A percentile compares a stretch with the other conserved stretches of the same genome.
phyloP scores from a whole-genome alignment of 768 basidiomycete species.

The Boletus patriciae region DNA sequence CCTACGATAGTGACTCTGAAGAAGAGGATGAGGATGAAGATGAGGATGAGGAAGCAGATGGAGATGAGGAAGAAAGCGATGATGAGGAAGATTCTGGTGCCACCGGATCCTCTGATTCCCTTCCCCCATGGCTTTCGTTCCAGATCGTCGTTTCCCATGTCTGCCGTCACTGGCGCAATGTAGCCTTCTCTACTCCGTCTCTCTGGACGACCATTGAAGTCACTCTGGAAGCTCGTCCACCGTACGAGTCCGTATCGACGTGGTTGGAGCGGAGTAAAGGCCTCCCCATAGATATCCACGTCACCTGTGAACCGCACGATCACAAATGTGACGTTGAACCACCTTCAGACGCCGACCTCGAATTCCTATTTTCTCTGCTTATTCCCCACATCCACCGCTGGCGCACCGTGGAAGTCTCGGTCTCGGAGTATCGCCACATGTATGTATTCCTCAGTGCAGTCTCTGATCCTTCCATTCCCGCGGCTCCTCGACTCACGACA shows the following conservation, averaged over 20 bases:
- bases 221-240: constrained; percentile 30
- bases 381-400: constrained; percentile 55
- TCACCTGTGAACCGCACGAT: constrained; percentile 43
- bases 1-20: constrained; percentile 8
- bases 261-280: constrained; percentile 56
- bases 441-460: constrained; percentile 43
- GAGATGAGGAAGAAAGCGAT: no score
- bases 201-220: constrained; percentile 53
- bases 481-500: constrained; percentile 54
- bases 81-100: background rate
- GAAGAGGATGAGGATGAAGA: constrained; percentile 29
- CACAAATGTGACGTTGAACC: constrained; percentile 2
- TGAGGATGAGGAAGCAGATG: background rate
- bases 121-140: constrained; percentile 34
- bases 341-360: constrained; percentile 25
- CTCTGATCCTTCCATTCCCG: constrained; percentile 37
- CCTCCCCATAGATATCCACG: constrained; percentile 52
- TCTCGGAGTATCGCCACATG: constrained; percentile 49
- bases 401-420: constrained; percentile 49
- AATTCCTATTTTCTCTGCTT: constrained; percentile 37
- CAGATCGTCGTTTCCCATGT: constrained; percentile 39
- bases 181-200: constrained; percentile 51
- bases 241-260: constrained; percentile 43
- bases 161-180: constrained; percentile 57
- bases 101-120: background rate